Evolutionary conservation across 768 basidiomycete genomes (phyloP), one percentile per base, ranked within the genome.

Genomic region (Suillus spraguei): DNA sequence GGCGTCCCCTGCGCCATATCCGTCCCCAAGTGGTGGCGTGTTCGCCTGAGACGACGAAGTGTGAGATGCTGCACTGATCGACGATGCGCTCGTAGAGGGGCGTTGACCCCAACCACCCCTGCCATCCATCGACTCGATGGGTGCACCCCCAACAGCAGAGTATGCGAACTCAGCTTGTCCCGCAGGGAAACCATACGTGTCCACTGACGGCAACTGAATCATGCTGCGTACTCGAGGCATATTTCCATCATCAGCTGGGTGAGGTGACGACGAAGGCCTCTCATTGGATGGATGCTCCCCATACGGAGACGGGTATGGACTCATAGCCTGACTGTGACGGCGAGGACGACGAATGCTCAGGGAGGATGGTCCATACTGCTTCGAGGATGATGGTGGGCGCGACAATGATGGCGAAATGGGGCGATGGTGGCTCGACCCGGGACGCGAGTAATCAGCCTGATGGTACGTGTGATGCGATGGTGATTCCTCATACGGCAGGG

Each of bases 271-370:
- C 61, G 88, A 90, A 1, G 87, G 88, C 46, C 90, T 85, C 65
- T 87, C 86, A 17, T 39, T 41, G 59, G 85, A 84, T 22, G 75
- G 66, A 52, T 83, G 79, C 61, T 88, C 84, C 64, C 87, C 88
- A 75, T 94, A 94, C 52, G 92, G 91, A 65, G 87, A 89, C 20
- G 92, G 92, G 76, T 94, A 94, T 14, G 92, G 92, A 69, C 87
- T 90, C 82, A 94, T 88, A 1, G 92, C 92, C 74, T 94, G 92
- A 72, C 89, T 91, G 75, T 94, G 92, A 63, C 92, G 84, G 50
- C 92, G 83, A 52, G 84, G 83, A 36, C 92, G 83, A 33, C 91
- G 85, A 41, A 94, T 83, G 73, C 89, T 87, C 60, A 92, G 76
- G 17, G 88, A 85, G 28, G 77, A 80, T 7, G 81, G 74, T 46